These are phyloP conservation scores for Fusarium avenaceum DNA, from an alignment of 2,329 filamentous ascomycete species.

Conservation along the genomic window DNA sequence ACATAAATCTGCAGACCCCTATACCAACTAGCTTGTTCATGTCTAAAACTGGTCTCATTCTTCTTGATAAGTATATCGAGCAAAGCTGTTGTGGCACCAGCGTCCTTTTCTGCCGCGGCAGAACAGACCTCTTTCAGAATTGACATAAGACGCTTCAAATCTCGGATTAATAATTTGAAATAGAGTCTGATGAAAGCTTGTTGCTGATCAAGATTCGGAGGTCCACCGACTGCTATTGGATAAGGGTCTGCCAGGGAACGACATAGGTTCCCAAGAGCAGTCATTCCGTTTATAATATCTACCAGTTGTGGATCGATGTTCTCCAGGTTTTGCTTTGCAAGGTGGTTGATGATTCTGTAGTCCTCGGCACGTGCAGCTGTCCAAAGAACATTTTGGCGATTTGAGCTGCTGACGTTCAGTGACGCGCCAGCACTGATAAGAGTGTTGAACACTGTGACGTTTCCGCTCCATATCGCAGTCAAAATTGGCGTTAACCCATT, in stretches of 20 bases:
- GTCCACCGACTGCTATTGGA: rapidly evolving
- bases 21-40: conserved; percentile 10
- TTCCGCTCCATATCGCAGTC: rapidly evolving
- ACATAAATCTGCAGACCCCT: conserved; percentile 22
- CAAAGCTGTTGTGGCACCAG: rapidly evolving
- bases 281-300: rapidly evolving
- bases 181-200: conserved; percentile 5
- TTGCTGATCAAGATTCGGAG: neutral
- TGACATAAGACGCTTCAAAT: neutral
- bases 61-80: neutral
- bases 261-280: neutral
- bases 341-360: neutral
- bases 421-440: conserved; percentile 8
- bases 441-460: rapidly evolving
- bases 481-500: rapidly evolving
- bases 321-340: neutral
- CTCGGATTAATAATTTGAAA: conserved; percentile 2
- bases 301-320: neutral
- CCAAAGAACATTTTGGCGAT: rapidly evolving
- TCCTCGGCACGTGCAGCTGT: rapidly evolving
- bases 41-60: neutral
- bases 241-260: neutral
- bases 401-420: rapidly evolving
- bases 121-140: neutral
- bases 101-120: neutral